These are phyloP conservation scores for Wickerhamiella domercqiae DNA, from an alignment of 805 yeast species.

Conservation along the genomic window DNA sequence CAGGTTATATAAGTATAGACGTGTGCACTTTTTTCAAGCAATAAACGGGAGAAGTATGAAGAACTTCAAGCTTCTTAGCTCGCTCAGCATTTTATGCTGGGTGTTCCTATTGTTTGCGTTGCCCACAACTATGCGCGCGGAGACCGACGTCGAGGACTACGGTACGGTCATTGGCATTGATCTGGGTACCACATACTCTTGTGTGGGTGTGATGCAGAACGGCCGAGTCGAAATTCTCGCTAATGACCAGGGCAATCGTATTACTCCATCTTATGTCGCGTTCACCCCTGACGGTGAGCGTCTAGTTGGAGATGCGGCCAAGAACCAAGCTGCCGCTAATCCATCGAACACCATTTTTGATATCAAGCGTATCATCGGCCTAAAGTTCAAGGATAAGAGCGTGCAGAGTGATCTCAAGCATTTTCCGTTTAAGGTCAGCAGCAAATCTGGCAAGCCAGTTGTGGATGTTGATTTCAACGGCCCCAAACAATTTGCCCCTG, in stretches of 20 bases:
- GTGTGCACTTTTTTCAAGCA: background rate
- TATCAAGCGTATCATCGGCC: conserved; percentile 83
- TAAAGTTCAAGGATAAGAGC: conserved; percentile 57
- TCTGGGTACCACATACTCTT: conserved; percentile 93
- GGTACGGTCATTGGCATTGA: conserved; percentile 76
- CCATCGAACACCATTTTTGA: conserved; percentile 79
- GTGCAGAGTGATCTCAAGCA: conserved; percentile 75
- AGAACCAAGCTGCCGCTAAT: conserved; percentile 86
- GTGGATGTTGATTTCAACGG: conserved; percentile 64
- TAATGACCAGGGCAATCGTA: conserved; percentile 94
- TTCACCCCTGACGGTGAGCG: conserved; percentile 75
- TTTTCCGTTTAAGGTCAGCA: conserved; percentile 56
- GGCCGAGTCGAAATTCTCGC: conserved; percentile 88
- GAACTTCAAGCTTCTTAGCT: conserved; percentile 13
- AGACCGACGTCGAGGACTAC: conserved; percentile 25
- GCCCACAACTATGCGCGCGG: conserved; percentile 23
- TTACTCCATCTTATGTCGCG: conserved; percentile 89
- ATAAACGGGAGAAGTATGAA: conserved; percentile 1
- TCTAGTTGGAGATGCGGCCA: conserved; percentile 91
- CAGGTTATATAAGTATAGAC: too few species aligned
- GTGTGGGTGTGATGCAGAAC: conserved; percentile 79
- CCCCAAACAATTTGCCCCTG: conserved; percentile 68
- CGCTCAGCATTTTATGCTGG: conserved; percentile 24
- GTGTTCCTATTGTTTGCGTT: conserved; percentile 23
- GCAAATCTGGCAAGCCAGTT: conserved; percentile 67